Percentiles rank a stretch among this genome's conserved stretches.
Evolutionary conservation across 2,329 filamentous ascomycete genomes (phyloP).

Genomic region (Bertia moriformis): DNA sequence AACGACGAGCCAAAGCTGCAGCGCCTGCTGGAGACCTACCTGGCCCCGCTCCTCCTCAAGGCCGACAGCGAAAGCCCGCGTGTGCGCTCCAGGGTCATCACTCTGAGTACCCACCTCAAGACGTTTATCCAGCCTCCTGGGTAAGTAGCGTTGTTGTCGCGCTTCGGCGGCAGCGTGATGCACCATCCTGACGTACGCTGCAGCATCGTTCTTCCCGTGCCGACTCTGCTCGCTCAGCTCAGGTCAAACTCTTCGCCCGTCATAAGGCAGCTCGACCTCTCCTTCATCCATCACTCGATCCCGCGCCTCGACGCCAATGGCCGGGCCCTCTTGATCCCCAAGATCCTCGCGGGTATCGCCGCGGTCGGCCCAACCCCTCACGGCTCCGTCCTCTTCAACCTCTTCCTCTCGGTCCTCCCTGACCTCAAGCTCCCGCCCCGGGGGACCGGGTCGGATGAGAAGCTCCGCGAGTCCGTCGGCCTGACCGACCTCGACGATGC

Average conservation of each 20-base stretch:
- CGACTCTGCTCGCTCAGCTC: constrained; percentile 76
- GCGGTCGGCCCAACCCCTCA: constrained; percentile 37
- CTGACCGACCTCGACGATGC: constrained; percentile 57
- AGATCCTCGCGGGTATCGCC: constrained; percentile 52
- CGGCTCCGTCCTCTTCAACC: constrained; percentile 60
- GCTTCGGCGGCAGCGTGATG: background rate
- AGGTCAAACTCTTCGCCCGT: constrained; percentile 62
- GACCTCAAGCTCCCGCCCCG: constrained; percentile 59
- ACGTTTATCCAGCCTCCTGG: constrained; percentile 35
- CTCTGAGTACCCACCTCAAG: constrained; percentile 33
- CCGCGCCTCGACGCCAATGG: constrained; percentile 36
- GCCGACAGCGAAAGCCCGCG: constrained; percentile 65
- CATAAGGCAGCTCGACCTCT: constrained; percentile 75
- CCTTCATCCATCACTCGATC: constrained; percentile 74
- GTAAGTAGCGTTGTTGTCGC: constrained; percentile 16
- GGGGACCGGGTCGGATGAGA: constrained; percentile 64
- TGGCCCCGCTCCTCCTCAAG: constrained; percentile 73
- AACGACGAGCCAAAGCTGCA: constrained; percentile 76
- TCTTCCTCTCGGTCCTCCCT: constrained; percentile 66
- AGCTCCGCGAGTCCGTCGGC: constrained; percentile 50
- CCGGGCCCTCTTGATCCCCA: constrained; percentile 58
- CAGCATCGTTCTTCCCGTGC: constrained; percentile 67
- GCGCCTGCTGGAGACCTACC: constrained; percentile 60
- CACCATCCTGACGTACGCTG: constrained; percentile 4
- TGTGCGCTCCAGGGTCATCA: constrained; percentile 64